Evolutionary conservation across 257 asterid species (phyloP), one percentile per base, ranked within the genome.

Genomic region (Coffea canephora): DNA sequence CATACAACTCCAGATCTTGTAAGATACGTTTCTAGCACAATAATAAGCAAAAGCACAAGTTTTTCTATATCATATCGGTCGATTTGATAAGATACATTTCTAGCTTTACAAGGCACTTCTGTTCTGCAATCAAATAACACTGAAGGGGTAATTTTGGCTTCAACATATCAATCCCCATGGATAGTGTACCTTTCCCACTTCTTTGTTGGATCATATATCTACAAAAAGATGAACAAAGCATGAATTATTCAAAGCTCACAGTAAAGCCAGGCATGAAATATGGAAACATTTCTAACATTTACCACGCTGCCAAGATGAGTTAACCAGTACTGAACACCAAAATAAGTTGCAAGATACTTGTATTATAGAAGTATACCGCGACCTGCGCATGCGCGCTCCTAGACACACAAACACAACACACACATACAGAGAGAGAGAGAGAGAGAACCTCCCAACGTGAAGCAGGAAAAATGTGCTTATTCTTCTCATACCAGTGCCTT

Each of bases 401-500:
- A 46, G 8, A 8, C 5, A 1, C 39, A 18, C 5, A 6, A 48
- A 55, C 16, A 48, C 57, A 55, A 50, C 34, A 10, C 3, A 54
- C n/a, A n/a, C n/a, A n/a, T n/a, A n/a, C n/a, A 52, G 67, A 66
- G 62, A 76, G 71, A 75, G 73, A 64, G 31, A 62, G 69, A 79
- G 74, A 41, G 65, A 57, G 55, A 86, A 95, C 98, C 98, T 96
- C 99, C 99, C 99, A 96, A 76, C 99, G 91, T 65, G 97, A 96
- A 78, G 99, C 99, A 8, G 99, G 99, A 85, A 96, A 96, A 45
- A 96, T 96, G 86, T 96, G 99, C 84, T 96, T 96, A 87, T 96
- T 96, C 95, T 96, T 96, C 85, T 96, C 98, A 75, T 96, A 96
- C 98, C 99, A 96, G 83, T 96, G 99, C 84, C 99, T 87, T 90